phyloP scores from a whole-genome alignment of 805 yeast genomes.

The Yarrowia sp. region DNA sequence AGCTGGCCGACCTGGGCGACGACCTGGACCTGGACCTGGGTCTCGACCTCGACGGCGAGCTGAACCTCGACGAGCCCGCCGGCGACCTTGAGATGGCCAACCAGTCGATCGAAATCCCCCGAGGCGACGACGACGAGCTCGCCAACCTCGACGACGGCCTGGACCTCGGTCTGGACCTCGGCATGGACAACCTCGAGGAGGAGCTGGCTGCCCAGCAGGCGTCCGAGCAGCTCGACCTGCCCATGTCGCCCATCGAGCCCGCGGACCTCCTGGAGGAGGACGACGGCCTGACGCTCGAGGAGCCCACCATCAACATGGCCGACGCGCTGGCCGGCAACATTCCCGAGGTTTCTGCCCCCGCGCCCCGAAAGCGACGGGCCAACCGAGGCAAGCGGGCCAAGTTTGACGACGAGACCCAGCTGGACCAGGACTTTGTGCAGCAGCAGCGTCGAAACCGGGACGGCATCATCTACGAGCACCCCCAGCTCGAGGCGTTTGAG shows the following conservation, averaged over 20 bases:
- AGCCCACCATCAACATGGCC: slow-evolving; percentile 16
- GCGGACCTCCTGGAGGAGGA: slow-evolving; percentile 6
- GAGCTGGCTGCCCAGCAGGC: slow-evolving; percentile 33
- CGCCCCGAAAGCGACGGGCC: background rate
- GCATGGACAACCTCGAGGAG: slow-evolving; percentile 42
- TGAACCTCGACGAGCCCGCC: slow-evolving; percentile 13
- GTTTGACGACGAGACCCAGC: slow-evolving; percentile 21
- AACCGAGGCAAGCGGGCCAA: slow-evolving; percentile 23
- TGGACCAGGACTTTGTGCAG: slow-evolving; percentile 22
- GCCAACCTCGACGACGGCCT: slow-evolving; percentile 37
- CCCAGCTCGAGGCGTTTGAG: background rate
- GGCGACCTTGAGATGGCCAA: slow-evolving; percentile 38
- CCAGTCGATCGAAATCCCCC: slow-evolving; percentile 64
- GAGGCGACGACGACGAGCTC: slow-evolving; percentile 42
- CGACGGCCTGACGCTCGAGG: slow-evolving; percentile 12
- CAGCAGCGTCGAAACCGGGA: slow-evolving; percentile 16
- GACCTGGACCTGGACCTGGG: slow-evolving; percentile 32
- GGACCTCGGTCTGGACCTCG: slow-evolving; percentile 50
- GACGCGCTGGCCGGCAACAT: slow-evolving; percentile 21
- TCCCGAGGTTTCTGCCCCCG: background rate
- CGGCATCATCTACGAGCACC: slow-evolving; percentile 4
- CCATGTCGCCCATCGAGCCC: slow-evolving; percentile 25
- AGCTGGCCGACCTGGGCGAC: slow-evolving; percentile 33
- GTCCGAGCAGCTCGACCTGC: slow-evolving; percentile 14
- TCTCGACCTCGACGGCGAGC: slow-evolving; percentile 2